phyloP scores from a whole-genome alignment of 192 early-diverging fungal genomes.

The Pilaira anomala region DNA sequence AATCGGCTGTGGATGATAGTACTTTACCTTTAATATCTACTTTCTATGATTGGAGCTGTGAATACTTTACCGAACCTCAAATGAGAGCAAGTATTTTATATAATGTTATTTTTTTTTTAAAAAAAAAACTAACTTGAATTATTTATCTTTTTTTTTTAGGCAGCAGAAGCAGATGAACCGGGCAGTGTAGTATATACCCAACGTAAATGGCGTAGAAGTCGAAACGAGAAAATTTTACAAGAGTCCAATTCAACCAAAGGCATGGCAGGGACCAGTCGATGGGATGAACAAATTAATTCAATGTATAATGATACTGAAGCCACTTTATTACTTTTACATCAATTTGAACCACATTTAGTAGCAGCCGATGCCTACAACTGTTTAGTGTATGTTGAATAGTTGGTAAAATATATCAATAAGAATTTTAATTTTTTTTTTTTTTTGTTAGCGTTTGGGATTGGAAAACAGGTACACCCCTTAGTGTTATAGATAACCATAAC shows the following conservation, averaged over 20 bases:
- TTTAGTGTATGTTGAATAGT: conserved; percentile 47
- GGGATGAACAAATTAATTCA: conserved; percentile 50
- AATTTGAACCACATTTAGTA: conserved; percentile 81
- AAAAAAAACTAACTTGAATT: too few species aligned
- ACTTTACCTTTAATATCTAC: conserved; percentile 55
- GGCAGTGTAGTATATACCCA: conserved; percentile 75
- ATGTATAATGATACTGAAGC: conserved; percentile 54
- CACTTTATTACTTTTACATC: conserved; percentile 68
- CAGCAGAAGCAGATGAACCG: conserved; percentile 74
- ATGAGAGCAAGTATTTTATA: conserved; percentile 59
- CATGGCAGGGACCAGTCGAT: conserved; percentile 57
- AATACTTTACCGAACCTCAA: conserved; percentile 87
- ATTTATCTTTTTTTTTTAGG: conserved; percentile 35
- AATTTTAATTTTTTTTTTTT: background rate
- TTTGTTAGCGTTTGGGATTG: conserved; percentile 70
- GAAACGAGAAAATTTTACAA: conserved; percentile 62
- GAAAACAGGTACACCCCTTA: conserved; percentile 58
- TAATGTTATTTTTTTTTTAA: conserved; percentile 14
- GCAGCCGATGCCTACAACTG: conserved; percentile 69
- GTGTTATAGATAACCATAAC: conserved; percentile 67
- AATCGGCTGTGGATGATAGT: conserved; percentile 28
- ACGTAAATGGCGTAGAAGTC: conserved; percentile 64
- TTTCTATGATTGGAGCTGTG: conserved; percentile 83
- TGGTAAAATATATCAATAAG: conserved; percentile 2
- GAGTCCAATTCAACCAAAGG: conserved; percentile 50